Evolutionary conservation across 352 stramenopile species (phyloP), one percentile per base, ranked within the genome.

Genomic region (Pelagophyceae sp.): DNA sequence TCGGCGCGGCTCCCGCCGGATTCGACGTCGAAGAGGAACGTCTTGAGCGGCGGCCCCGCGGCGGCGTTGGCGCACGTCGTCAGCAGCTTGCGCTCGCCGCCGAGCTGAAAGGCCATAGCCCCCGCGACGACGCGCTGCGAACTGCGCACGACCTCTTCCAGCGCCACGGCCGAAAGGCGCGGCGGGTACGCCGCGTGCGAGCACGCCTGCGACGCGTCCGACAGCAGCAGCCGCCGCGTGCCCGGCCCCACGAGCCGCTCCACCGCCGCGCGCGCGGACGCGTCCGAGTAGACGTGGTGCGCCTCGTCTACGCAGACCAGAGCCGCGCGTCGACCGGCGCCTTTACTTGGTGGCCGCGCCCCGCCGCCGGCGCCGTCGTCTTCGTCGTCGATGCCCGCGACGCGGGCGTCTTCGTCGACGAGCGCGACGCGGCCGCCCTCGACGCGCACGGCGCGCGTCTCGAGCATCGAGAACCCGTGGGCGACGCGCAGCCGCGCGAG

Each of bases 61-160:
- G 6, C 11, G 33, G 31, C 67, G 35, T 50, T 1, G 17, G 38
- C 37, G 35, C 35, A 74, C 33, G 35, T 32, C 67, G 67, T 74
- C 35, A 58, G 35, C 23, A 74, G 67, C 38, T 74, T 74, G 17
- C 15, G 35, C 20, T 74, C 67, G 33, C 67, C 67, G 35, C 67
- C 67, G 35, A 74, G 67, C 67, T 74, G 67, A 37, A 74, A 74
- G 17, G 67, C 67, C 67, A 58, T 74, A 23, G 67, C 67, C 1
- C 67, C 67, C 2, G 67, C 67, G 20, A 58, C 67, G 20, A 74
- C 33, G 35, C 67, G 67, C n/a, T 74, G 2, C 37, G 67, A 74
- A n/a, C 35, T 60, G 1, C 67, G 67, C 35, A 74, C 67, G 20
- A 74, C 67, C 67, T 74, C 67, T 11, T 33, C 58, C 15, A 74